Percentiles rank a stretch among this genome's conserved stretches.
Conservation (phyloP, 257 asterid genomes). For the Solanum peruvianum region DNA sequence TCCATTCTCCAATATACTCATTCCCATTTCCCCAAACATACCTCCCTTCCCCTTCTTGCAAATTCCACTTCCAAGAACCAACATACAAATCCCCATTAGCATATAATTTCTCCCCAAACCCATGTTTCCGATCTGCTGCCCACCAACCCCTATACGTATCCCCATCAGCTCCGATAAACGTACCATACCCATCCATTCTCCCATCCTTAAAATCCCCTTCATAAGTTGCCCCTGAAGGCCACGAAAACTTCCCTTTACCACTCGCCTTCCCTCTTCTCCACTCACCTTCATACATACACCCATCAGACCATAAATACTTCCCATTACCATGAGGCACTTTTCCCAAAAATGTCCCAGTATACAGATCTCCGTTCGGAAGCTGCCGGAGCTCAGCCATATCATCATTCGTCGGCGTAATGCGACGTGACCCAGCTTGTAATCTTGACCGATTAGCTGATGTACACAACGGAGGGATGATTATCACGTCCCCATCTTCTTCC, state of each 20-base stretch:
- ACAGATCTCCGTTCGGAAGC: slow-evolving; percentile 3
- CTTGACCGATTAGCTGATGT: background rate
- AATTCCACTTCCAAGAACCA: slow-evolving; percentile 12
- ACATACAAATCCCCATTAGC: slow-evolving; percentile 10
- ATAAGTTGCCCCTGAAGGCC: slow-evolving; percentile 9
- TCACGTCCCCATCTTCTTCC: background rate
- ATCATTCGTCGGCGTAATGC: background rate
- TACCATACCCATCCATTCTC: slow-evolving; percentile 7
- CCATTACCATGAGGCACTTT: slow-evolving; percentile 7
- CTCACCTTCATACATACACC: slow-evolving; percentile 11
- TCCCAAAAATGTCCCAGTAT: background rate
- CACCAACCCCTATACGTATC: slow-evolving; percentile 4
- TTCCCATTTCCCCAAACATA: slow-evolving; percentile 10
- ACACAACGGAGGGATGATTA: background rate
- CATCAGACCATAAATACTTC: slow-evolving; percentile 7
- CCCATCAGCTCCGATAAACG: slow-evolving; percentile 4
- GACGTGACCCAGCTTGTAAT: background rate
- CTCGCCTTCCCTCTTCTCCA: slow-evolving; percentile 3
- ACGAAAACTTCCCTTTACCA: slow-evolving; percentile 9
- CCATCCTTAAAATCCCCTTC: slow-evolving; percentile 11
- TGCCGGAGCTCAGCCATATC: background rate
- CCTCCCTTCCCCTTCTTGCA: slow-evolving; percentile 11
- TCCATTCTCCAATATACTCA: slow-evolving; percentile 17
- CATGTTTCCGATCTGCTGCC: slow-evolving; percentile 3
- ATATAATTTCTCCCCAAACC: slow-evolving; percentile 6